These are phyloP conservation scores for Globisporangium alternatum DNA, from an alignment of 352 stramenopile species.

Conservation along the genomic window DNA sequence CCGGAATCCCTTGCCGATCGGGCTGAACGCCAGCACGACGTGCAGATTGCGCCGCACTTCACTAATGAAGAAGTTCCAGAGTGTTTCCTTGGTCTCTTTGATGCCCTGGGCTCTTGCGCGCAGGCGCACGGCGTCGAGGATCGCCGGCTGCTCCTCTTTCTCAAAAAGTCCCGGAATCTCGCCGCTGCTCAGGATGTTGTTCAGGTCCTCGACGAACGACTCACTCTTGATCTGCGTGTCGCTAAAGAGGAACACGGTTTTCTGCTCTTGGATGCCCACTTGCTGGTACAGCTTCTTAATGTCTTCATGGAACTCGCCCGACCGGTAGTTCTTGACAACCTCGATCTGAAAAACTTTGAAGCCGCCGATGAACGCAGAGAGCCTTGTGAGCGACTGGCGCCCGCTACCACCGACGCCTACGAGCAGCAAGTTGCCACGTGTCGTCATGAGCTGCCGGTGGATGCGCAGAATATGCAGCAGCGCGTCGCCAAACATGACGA, in stretches of 20 bases:
- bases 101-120: slow-evolving; percentile 65
- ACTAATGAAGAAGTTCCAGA: slow-evolving; percentile 94
- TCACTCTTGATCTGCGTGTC: slow-evolving; percentile 95
- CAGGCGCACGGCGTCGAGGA: slow-evolving; percentile 82
- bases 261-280: slow-evolving; percentile 78
- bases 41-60: slow-evolving; percentile 90
- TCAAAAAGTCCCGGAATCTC: slow-evolving; percentile 92
- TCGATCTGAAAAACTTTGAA: slow-evolving; percentile 93
- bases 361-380: slow-evolving; percentile 87
- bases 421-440: slow-evolving; percentile 89
- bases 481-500: slow-evolving; percentile 91
- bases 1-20: slow-evolving; percentile 87
- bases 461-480: slow-evolving; percentile 91
- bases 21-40: slow-evolving; percentile 91
- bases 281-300: slow-evolving; percentile 89
- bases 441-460: slow-evolving; percentile 85
- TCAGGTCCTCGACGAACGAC: slow-evolving; percentile 92
- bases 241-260: slow-evolving; percentile 91
- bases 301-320: slow-evolving; percentile 91
- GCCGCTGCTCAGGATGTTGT: slow-evolving; percentile 91
- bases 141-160: slow-evolving; percentile 86
- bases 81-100: slow-evolving; percentile 86
- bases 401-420: slow-evolving; percentile 91
- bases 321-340: slow-evolving; percentile 93
- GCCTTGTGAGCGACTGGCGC: slow-evolving; percentile 83